Evolutionary conservation across 169 alveolate species (phyloP).

Genomic region (Cryptosporidium meleagridis): DNA sequence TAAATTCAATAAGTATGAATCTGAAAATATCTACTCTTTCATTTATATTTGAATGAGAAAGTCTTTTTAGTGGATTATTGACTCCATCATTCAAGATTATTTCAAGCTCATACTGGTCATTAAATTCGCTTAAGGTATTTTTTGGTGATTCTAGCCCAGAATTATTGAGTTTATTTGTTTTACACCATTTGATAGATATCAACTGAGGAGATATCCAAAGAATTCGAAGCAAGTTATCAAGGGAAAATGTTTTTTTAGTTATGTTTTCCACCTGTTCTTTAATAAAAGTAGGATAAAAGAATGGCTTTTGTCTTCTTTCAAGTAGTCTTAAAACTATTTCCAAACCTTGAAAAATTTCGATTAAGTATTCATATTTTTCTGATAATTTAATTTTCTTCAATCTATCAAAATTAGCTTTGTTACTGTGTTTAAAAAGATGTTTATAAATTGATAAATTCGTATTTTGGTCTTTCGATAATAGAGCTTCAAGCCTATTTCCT

Average conservation of each 20-base stretch:
- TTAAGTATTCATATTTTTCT: slow-evolving; percentile 36
- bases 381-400: slow-evolving; percentile 20
- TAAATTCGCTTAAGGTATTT: neutral
- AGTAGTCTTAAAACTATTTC: slow-evolving; percentile 61
- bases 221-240: slow-evolving; percentile 39
- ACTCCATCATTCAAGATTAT: slow-evolving; percentile 27
- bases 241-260: slow-evolving; percentile 29
- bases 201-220: slow-evolving; percentile 67
- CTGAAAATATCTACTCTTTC: slow-evolving; percentile 55
- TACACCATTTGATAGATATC: slow-evolving; percentile 62
- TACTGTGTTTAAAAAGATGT: neutral
- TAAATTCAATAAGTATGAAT: slow-evolving; percentile 13
- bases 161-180: neutral
- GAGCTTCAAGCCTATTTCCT: neutral
- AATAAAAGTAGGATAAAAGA: slow-evolving; percentile 49
- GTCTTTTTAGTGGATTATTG: slow-evolving; percentile 29
- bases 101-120: slow-evolving; percentile 2
- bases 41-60: slow-evolving; percentile 47
- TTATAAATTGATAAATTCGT: slow-evolving; percentile 2
- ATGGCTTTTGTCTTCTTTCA: slow-evolving; percentile 72
- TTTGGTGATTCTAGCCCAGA: neutral
- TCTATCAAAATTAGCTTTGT: neutral
- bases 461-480: slow-evolving; percentile 8
- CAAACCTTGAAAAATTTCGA: slow-evolving; percentile 50
- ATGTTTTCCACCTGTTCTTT: slow-evolving; percentile 60